Base-by-base conservation (phyloP, 2,329 filamentous ascomycete species). In the Aspergillus uvarum region DNA sequence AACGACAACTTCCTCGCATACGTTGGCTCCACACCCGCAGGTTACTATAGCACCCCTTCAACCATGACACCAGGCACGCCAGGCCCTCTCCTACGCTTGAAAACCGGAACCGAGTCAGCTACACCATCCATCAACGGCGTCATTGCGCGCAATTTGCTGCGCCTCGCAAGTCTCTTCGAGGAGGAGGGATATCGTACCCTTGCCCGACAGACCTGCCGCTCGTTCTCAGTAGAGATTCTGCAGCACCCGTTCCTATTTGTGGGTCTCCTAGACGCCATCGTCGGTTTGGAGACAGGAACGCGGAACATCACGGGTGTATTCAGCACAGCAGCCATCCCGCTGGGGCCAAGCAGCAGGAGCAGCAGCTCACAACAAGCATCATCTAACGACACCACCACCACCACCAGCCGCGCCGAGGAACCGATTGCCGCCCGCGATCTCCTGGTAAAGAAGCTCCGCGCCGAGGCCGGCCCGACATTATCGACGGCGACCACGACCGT, bases 211-310 rank as follows among this genome's bases (percentile, higher is more conserved):
- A 95, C 92, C 0, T 86, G 93, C 62, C 86, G 87, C 61, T 91
- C 92, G 0, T 99, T 99, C 67, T 91, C 96, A 67, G 89, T 90
- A 0, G 95, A 99, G 77, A 87, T 96, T 67, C 82, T 96, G 70
- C 92, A 98, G 74, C 92, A 98, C 68, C 92, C 95, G 0, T 96
- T 95, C 82, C 82, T 98, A 2, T 98, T 96, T 76, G 88, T 91
- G 0, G 90, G 90, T 4, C 82, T 98, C 67, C 82, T 98, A 68
- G 85, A 86, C 3, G 85, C 85, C 0, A 86, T 98, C 2, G 91
- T 96, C 10, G 86, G 87, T 1, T 85, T 88, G 4, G 85, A 89
- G 60, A 76, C 96, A 3, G 92, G 92, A 0, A 83, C 87, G 2
- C 83, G 83, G 56, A 83, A 83, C 19, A 72, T 87, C 2, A 82